A percentile compares a stretch with the other conserved stretches of the same genome.
These are phyloP conservation scores for Taiozyma onychis DNA, from an alignment of 1,139 yeast genomes.

Conservation along the genomic window DNA sequence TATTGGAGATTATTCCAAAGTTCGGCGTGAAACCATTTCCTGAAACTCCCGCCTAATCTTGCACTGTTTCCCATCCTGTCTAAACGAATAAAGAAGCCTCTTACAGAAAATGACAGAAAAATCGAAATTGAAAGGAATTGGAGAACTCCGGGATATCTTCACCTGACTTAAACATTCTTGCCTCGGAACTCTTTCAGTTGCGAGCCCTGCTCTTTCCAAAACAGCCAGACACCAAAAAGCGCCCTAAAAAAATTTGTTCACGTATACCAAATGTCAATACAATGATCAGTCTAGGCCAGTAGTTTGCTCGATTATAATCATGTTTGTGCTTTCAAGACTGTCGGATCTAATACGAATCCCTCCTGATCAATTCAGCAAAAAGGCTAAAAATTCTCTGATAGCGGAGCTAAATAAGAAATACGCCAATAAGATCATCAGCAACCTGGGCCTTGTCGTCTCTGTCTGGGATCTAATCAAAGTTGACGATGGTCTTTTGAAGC, in stretches of 20 bases:
- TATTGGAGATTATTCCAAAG: no score
- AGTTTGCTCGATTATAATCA: slow-evolving; percentile 22
- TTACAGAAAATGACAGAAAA: no score
- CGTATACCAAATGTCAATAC: not conserved
- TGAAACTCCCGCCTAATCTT: no score
- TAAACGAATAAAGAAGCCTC: no score
- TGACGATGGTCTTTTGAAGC: slow-evolving; percentile 83
- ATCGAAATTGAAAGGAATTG: no score
- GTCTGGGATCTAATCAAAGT: slow-evolving; percentile 77
- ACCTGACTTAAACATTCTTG: no score
- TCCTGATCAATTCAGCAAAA: slow-evolving; percentile 75
- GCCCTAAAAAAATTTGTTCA: not conserved
- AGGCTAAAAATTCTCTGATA: slow-evolving; percentile 57
- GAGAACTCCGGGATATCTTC: no score
- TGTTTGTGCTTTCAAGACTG: slow-evolving; percentile 81
- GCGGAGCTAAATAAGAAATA: slow-evolving; percentile 82
- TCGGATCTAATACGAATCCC: slow-evolving; percentile 84
- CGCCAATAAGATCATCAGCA: slow-evolving; percentile 76
- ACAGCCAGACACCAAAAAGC: not conserved
- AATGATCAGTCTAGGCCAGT: not conserved
- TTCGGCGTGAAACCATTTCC: no score
- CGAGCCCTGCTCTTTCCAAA: not conserved
- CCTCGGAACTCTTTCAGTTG: not conserved
- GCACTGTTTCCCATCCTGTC: no score
- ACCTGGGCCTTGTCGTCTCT: slow-evolving; percentile 77